These are phyloP conservation scores for Fusarium paranaense DNA, from an alignment of 2,329 filamentous ascomycete species.

Conservation along the genomic window DNA sequence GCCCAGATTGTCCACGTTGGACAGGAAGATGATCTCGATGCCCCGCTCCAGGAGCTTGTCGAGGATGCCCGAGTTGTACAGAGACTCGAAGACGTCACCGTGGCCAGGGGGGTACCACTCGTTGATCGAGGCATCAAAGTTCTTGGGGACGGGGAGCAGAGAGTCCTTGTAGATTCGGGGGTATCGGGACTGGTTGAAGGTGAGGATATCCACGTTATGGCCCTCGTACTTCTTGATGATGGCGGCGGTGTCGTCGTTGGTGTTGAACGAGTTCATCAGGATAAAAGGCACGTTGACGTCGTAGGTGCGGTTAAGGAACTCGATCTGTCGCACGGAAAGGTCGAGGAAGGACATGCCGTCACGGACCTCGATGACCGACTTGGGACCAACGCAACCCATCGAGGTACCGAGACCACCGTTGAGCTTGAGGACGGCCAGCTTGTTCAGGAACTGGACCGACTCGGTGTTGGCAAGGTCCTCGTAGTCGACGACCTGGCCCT, in stretches of 20 bases:
- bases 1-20: slow-evolving; percentile 98
- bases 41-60: slow-evolving; percentile 96
- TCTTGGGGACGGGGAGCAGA: slow-evolving; percentile 93
- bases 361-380: slow-evolving; percentile 99
- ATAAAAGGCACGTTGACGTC: slow-evolving; percentile 97
- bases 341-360: slow-evolving; percentile 99
- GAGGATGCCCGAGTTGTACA: slow-evolving; percentile 98
- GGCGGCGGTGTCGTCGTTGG: slow-evolving; percentile 94
- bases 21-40: slow-evolving; percentile 98
- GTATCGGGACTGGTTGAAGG: slow-evolving; percentile 99
- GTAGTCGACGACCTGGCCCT: slow-evolving; percentile 95
- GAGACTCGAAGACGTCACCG: slow-evolving; percentile 99
- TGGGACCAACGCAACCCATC: slow-evolving; percentile 99
- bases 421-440: slow-evolving; percentile 98
- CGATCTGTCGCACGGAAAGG: slow-evolving; percentile 97
- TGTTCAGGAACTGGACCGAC: slow-evolving; percentile 94
- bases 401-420: slow-evolving; percentile 99
- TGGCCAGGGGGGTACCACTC: slow-evolving; percentile 99
- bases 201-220: slow-evolving; percentile 99
- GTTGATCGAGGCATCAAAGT: slow-evolving; percentile 84
- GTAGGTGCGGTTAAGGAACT: slow-evolving; percentile 99
- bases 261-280: slow-evolving; percentile 99
- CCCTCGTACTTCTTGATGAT: slow-evolving; percentile 99
- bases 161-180: slow-evolving; percentile 99
- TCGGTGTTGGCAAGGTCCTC: slow-evolving; percentile 89